These are phyloP conservation scores for Fusarium liriodendri DNA, from an alignment of 2,329 filamentous ascomycete genomes.

Conservation along the genomic window DNA sequence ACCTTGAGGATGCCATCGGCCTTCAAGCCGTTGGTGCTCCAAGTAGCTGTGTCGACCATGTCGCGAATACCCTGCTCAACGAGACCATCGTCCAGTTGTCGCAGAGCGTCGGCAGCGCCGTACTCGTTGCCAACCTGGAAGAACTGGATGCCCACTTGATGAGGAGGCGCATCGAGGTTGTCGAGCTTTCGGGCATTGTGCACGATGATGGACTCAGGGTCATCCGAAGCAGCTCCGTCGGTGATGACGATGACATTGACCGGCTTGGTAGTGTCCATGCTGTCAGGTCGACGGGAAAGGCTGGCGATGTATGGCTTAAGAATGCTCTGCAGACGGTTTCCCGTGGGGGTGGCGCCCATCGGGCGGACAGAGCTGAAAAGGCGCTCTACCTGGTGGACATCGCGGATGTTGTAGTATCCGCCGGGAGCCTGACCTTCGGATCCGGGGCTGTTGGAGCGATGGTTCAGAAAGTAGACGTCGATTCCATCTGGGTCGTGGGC, in stretches of 20 bases:
- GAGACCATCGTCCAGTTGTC: slow-evolving; percentile 79
- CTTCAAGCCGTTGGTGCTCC: slow-evolving; percentile 69
- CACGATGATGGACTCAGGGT: slow-evolving; percentile 78
- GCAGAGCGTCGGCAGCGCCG: slow-evolving; percentile 72
- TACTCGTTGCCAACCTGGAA: slow-evolving; percentile 89
- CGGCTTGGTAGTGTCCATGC: slow-evolving; percentile 70
- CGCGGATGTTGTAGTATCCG: slow-evolving; percentile 74
- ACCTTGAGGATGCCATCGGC: slow-evolving; percentile 82
- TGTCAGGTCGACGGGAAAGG: slow-evolving; percentile 52
- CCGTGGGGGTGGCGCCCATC: slow-evolving; percentile 77
- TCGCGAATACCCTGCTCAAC: slow-evolving; percentile 73
- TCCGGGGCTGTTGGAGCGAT: slow-evolving; percentile 57
- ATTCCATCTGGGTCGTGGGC: slow-evolving; percentile 84
- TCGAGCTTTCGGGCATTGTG: slow-evolving; percentile 77
- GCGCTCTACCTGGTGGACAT: slow-evolving; percentile 66
- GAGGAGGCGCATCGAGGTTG: slow-evolving; percentile 73
- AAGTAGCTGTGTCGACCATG: slow-evolving; percentile 92
- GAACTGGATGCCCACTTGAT: slow-evolving; percentile 94
- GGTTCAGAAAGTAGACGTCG: slow-evolving; percentile 92
- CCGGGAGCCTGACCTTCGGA: slow-evolving; percentile 53
- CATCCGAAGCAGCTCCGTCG: slow-evolving; percentile 84
- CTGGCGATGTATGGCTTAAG: slow-evolving; percentile 75
- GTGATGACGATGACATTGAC: slow-evolving; percentile 95
- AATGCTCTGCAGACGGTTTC: slow-evolving; percentile 76
- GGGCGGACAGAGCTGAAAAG: slow-evolving; percentile 80